A percentile compares a stretch with the other conserved stretches of the same genome.
Conservation (phyloP, 2,329 filamentous ascomycete species). For the Hymenoscyphus repandus region DNA sequence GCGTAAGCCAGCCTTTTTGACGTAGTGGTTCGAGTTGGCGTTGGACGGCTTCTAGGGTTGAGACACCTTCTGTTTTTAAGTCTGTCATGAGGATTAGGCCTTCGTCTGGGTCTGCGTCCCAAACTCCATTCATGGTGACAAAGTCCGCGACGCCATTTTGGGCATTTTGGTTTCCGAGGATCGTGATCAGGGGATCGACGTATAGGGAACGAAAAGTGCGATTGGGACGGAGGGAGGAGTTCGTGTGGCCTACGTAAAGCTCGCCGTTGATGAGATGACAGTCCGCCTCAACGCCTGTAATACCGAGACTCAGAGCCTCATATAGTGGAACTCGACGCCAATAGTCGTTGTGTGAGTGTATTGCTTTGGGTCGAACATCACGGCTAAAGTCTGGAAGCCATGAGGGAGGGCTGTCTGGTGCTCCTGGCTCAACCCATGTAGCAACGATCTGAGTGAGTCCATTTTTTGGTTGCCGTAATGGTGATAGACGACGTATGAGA, state of each 20-base stretch:
- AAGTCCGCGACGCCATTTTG: background rate
- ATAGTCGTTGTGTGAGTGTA: slow-evolving; percentile 56
- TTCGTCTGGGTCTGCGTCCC: slow-evolving; percentile 12
- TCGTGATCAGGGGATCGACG: slow-evolving; percentile 52
- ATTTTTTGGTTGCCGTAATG: slow-evolving; percentile 45
- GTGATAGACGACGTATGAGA: slow-evolving; percentile 37
- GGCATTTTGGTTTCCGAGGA: slow-evolving; percentile 48
- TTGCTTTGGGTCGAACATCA: slow-evolving; percentile 14
- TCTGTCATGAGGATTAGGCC: slow-evolving; percentile 43
- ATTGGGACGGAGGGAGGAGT: slow-evolving; percentile 42
- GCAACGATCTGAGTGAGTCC: slow-evolving; percentile 16
- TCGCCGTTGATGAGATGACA: slow-evolving; percentile 49
- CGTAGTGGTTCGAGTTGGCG: slow-evolving; percentile 38
- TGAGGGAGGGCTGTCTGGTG: slow-evolving; percentile 8
- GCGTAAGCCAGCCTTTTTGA: slow-evolving; percentile 33
- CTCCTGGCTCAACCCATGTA: slow-evolving; percentile 10
- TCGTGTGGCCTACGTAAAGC: slow-evolving; percentile 52
- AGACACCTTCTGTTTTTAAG: slow-evolving; percentile 40
- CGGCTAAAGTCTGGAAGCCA: slow-evolving; percentile 20
- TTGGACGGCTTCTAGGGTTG: slow-evolving; percentile 35
- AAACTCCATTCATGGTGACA: slow-evolving; percentile 18
- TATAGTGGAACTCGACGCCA: slow-evolving; percentile 41
- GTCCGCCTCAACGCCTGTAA: slow-evolving; percentile 54
- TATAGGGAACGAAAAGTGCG: slow-evolving; percentile 54
- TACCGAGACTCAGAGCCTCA: slow-evolving; percentile 50